Conservation (phyloP, 148 eudicot species). For the Polygonum maritimum region DNA sequence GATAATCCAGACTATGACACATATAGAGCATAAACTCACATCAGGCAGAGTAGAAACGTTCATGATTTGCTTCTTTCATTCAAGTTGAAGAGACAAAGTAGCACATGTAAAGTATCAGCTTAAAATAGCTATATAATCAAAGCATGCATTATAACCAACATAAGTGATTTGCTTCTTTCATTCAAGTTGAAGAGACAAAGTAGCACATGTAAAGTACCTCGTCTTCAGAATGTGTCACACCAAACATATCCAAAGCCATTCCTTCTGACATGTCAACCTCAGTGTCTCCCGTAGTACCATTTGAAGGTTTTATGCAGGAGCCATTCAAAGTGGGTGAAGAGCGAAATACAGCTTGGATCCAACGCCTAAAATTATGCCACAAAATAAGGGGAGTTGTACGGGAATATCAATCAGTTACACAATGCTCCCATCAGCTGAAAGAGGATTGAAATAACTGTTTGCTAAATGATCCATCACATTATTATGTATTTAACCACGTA, state of each 20-base stretch:
- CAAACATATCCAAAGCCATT: slow-evolving; percentile 76
- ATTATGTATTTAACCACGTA: not conserved
- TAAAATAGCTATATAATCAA: not conserved
- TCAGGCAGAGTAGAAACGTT: not conserved
- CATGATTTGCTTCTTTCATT: not conserved
- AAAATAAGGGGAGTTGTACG: not conserved
- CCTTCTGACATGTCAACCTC: slow-evolving; percentile 88
- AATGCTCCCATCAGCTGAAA: not conserved
- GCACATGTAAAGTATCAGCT: not conserved
- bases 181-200: not conserved
- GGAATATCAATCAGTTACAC: slow-evolving; percentile 2
- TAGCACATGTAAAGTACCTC: slow-evolving; percentile 24
- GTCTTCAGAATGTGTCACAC: slow-evolving; percentile 36
- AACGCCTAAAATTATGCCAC: slow-evolving; percentile 50
- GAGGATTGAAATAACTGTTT: not conserved
- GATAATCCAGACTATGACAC: not conserved
- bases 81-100: not conserved
- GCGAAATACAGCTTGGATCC: slow-evolving; percentile 88
- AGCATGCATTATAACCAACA: not conserved
- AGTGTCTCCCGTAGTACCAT: slow-evolving; percentile 16
- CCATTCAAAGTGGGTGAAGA: slow-evolving; percentile 16
- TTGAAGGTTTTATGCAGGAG: slow-evolving; percentile 13
- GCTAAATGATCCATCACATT: not conserved
- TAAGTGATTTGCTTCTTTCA: not conserved
- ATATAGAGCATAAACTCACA: not conserved